Evolutionary conservation across 2,329 filamentous ascomycete species (phyloP).

Genomic region (Calonectria hawksworthii): DNA sequence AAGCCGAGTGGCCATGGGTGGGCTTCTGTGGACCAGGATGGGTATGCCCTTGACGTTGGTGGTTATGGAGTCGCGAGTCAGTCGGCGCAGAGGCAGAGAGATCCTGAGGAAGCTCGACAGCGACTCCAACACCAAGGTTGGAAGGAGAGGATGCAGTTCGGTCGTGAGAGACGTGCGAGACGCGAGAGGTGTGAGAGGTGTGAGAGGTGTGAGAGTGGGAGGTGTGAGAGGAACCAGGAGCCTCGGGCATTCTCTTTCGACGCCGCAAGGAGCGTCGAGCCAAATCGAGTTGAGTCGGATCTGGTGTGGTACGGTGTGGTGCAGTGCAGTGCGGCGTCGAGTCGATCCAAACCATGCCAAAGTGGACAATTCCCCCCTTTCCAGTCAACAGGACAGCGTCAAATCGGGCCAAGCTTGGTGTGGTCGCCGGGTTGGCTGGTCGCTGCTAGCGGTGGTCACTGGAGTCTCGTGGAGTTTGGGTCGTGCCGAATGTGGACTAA

Average conservation of each 20-base stretch:
- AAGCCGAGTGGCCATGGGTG: conserved; percentile 32
- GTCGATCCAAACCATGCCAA: conserved; percentile 37
- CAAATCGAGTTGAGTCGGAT: conserved; percentile 39
- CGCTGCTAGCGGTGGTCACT: conserved; percentile 28
- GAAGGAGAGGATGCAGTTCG: conserved; percentile 38
- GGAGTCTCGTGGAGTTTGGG: conserved; percentile 33
- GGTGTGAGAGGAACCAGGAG: conserved; percentile 36
- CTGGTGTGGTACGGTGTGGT: conserved; percentile 31
- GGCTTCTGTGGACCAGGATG: conserved; percentile 37
- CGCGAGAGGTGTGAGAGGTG: conserved; percentile 18
- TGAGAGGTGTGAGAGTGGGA: conserved; percentile 22
- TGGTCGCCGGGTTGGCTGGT: conserved; percentile 33
- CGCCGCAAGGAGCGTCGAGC: conserved; percentile 33
- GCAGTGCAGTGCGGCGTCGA: conserved; percentile 29
- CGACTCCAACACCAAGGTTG: conserved; percentile 38
- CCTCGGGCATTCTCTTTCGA: conserved; percentile 46
- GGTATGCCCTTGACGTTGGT: conserved; percentile 21
- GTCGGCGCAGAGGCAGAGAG: conserved; percentile 36
- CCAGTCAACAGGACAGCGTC: conserved; percentile 34
- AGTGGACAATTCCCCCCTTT: conserved; percentile 46
- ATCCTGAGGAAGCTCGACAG: conserved; percentile 40
- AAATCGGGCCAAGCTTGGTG: conserved; percentile 33
- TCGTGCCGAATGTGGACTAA: conserved; percentile 29
- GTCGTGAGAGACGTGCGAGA: conserved; percentile 32
- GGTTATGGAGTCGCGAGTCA: conserved; percentile 38